Conservation (phyloP, 2,329 filamentous ascomycete genomes). For the Aspergillus udagawae region DNA sequence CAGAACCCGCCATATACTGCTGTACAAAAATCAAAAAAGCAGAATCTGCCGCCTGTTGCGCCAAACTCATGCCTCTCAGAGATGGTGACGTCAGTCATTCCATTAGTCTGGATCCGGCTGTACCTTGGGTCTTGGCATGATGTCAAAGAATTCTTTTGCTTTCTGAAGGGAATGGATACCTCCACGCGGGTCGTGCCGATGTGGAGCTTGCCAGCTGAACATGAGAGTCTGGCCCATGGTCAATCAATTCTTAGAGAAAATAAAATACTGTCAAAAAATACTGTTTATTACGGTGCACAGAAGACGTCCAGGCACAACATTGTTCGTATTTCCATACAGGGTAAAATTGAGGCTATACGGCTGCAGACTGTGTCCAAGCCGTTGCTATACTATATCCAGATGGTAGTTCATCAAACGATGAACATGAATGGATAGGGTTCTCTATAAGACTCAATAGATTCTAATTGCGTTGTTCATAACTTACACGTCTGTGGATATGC, state of each 20-base stretch:
- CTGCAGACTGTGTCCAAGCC: background rate
- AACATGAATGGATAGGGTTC: background rate
- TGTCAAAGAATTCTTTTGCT: background rate
- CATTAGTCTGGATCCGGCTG: background rate
- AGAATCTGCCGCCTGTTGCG: background rate
- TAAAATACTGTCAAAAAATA: background rate
- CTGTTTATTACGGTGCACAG: background rate
- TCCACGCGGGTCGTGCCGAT: conserved; percentile 20
- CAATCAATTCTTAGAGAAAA: background rate
- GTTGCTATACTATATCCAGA: background rate
- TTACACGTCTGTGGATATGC: background rate
- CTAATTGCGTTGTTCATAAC: background rate
- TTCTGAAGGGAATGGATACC: conserved; percentile 2
- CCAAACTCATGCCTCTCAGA: background rate
- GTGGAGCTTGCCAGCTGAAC: background rate
- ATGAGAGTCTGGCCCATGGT: background rate
- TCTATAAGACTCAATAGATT: background rate
- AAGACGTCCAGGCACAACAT: background rate
- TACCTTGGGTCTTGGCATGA: background rate
- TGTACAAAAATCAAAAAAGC: background rate
- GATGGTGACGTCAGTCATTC: background rate
- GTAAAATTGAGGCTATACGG: background rate
- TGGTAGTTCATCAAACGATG: background rate
- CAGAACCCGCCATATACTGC: background rate
- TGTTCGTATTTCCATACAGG: background rate